Evolutionary conservation across 2,329 filamentous ascomycete genomes (phyloP).

Genomic region (Aurifilum marmelostoma): DNA sequence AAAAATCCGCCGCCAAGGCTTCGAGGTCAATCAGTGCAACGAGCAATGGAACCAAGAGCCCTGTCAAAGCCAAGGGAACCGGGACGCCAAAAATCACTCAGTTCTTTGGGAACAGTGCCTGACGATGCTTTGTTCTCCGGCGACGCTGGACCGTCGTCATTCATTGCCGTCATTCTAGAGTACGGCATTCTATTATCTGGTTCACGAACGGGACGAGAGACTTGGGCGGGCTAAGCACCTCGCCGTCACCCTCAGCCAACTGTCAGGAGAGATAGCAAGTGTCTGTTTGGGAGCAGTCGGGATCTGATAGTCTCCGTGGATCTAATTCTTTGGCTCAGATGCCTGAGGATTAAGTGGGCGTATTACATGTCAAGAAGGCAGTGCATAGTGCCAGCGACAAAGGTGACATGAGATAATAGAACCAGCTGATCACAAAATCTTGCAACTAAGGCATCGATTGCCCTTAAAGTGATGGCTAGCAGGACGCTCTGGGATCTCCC

Average conservation of each 20-base stretch:
- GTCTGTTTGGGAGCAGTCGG: too few relatives aligned
- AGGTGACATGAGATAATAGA: too few relatives aligned
- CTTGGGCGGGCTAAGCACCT: background rate
- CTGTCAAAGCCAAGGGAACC: conserved; percentile 37
- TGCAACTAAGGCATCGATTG: too few relatives aligned
- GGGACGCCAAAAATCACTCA: conserved; percentile 52
- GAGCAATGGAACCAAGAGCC: conserved; percentile 44
- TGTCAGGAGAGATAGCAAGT: background rate
- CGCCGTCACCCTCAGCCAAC: background rate
- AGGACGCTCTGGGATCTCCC: too few relatives aligned
- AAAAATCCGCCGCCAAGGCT: conserved; percentile 30
- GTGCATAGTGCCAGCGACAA: too few relatives aligned
- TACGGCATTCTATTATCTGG: background rate
- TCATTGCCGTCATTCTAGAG: too few relatives aligned
- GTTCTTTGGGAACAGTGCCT: conserved; percentile 50
- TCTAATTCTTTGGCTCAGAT: too few relatives aligned
- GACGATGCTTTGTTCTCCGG: conserved; percentile 25
- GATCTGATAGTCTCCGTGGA: too few relatives aligned
- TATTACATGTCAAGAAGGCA: too few relatives aligned
- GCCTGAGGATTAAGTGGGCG: too few relatives aligned
- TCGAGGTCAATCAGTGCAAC: conserved; percentile 45
- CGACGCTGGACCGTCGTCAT: background rate
- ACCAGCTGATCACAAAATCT: too few relatives aligned
- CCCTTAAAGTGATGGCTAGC: too few relatives aligned
- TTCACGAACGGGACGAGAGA: background rate